phyloP scores from a whole-genome alignment of 768 basidiomycete genomes.

The Russula vinacea region DNA sequence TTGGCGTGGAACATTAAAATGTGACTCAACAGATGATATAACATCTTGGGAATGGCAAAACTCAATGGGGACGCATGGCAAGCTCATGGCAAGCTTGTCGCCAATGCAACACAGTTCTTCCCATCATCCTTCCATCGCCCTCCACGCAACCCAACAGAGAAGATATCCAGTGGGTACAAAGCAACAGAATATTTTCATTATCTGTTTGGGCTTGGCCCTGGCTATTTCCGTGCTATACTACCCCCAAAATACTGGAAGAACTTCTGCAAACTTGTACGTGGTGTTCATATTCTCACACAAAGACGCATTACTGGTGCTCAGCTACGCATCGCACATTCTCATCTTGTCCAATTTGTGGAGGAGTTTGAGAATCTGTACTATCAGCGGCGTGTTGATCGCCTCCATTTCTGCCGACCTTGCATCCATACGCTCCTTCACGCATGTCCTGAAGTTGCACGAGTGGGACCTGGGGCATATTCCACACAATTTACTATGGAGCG shows the following conservation, averaged over 20 bases:
- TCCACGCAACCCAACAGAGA: background rate
- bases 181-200: background rate
- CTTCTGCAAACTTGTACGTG: background rate
- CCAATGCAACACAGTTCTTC: background rate
- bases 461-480: background rate
- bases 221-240: background rate
- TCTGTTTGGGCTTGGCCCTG: background rate
- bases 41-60: background rate
- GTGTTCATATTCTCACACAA: background rate
- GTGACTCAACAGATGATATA: background rate
- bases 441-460: background rate
- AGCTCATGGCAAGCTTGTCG: background rate
- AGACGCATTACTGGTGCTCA: background rate
- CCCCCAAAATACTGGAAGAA: background rate
- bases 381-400: too few relatives aligned
- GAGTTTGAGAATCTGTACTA: background rate
- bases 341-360: constrained; percentile 1
- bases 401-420: background rate
- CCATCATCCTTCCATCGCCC: background rate
- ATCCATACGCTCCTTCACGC: background rate
- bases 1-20: background rate
- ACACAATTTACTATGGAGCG: background rate
- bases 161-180: background rate
- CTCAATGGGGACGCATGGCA: background rate
- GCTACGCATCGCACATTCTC: background rate